phyloP scores from a whole-genome alignment of 371 early-diverging fungal species.

The Mucor racemosus region DNA sequence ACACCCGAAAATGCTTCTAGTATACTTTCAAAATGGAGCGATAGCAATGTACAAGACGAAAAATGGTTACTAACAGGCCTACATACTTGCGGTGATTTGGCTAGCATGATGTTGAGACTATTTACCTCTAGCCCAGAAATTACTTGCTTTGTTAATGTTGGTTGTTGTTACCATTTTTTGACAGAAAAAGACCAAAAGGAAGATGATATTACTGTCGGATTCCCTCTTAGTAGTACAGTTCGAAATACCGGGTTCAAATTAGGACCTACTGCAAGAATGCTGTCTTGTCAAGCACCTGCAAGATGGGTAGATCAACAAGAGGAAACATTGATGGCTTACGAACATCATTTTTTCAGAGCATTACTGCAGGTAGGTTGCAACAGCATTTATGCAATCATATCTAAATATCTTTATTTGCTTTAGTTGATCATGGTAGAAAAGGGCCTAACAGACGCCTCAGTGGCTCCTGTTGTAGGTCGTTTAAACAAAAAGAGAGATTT shows the following conservation, averaged over 20 bases:
- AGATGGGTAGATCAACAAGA: conserved; percentile 69
- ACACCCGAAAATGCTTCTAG: conserved; percentile 57
- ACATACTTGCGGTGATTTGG: conserved; percentile 87
- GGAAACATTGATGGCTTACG: conserved; percentile 62
- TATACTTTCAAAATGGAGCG: conserved; percentile 46
- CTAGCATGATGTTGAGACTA: conserved; percentile 69
- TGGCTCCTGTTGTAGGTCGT: conserved; percentile 63
- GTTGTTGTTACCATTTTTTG: conserved; percentile 87
- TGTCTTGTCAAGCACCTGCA: conserved; percentile 84
- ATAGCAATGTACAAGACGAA: conserved; percentile 13
- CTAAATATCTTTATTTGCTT: neutral
- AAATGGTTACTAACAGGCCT: conserved; percentile 81
- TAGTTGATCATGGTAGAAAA: conserved; percentile 59
- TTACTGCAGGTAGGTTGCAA: conserved; percentile 54
- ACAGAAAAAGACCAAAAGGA: conserved; percentile 24
- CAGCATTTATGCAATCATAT: neutral
- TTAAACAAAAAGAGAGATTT: conserved; percentile 61
- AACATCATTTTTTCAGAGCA: conserved; percentile 78
- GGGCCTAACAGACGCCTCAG: conserved; percentile 51
- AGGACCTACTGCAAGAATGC: conserved; percentile 77
- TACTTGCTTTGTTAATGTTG: conserved; percentile 75
- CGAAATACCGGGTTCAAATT: conserved; percentile 40
- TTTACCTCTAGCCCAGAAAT: conserved; percentile 69
- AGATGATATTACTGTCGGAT: conserved; percentile 17
- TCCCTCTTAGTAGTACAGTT: conserved; percentile 56